Evolutionary conservation across 2,329 filamentous ascomycete species (phyloP), one percentile per base, ranked within the genome.

Genomic region (Cryphonectria nitschkei): DNA sequence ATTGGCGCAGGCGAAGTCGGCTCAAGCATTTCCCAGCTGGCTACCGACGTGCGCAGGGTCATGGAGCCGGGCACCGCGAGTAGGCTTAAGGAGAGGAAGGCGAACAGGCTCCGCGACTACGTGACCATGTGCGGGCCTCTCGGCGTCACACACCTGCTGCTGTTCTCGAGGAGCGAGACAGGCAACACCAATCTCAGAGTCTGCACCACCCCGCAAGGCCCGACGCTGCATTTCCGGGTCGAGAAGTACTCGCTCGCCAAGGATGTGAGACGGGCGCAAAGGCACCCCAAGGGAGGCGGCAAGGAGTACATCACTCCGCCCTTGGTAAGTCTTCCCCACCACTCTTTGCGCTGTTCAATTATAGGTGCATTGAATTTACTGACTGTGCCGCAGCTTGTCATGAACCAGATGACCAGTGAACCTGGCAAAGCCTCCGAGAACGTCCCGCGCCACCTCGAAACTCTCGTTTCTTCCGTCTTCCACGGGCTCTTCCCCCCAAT

Each of bases 41-140:
- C 95, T 32, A 90, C 92, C 76, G 96, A 99, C 83, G 93, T 98
- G 71, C 90, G 96, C 76, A 87, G 87, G 69, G 95, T 98, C 84
- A 97, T 99, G 94, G 94, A 98, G 82, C 96, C 96, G 0, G 93
- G 94, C 68, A 99, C 96, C 4, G 96, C 96, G 3, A 92, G 91
- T 73, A 89, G 95, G 71, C 81, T 99, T 75, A 97, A 94, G 84
- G 95, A 98, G 84, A 88, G 96, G 74, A 90, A 92, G 82, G 92
- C 90, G 54, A 98, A 99, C 83, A 91, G 91, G 78, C 83, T 98
- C 75, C 90, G 92, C 78, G 96, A 99, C 83, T 99, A 97, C 81
- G 91, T 94, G 46, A 92, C 93, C 73, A 99, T 99, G 96, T 93
- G 93, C 71, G 96, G 96, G 2, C 95, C 96, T 7, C 86, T 99